Evolutionary conservation across 306 rosid genomes (phyloP), one percentile per base, ranked within the genome.

Genomic region (Carpinus fangiana): DNA sequence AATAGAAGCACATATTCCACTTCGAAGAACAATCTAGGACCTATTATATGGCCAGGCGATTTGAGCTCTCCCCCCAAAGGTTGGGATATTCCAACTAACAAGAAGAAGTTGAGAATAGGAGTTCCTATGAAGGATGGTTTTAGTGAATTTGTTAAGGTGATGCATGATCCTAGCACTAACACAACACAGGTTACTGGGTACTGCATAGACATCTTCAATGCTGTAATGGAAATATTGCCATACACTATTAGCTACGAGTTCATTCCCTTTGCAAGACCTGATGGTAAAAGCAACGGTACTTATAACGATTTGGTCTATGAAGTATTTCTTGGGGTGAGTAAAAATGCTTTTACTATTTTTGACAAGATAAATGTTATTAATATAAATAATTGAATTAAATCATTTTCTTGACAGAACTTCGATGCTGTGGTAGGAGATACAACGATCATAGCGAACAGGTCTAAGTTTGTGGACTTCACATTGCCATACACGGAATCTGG

Each of bases 401-500:
- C 11, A 48, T 48, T 9, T 48, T 14, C 17, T 76, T 77, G 70
- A 17, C 88, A 92, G 93, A 56, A 80, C 0, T 86, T 18, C 6
- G 97, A 92, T 60, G 97, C 82, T 0, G 68, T 47, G 9, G 86
- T 71, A 4, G 90, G 86, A 54, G 90, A 87, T 26, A 36, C 68
- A 1, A 79, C 92, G 0, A 89, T 89, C 51, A 52, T 69, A 54
- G 84, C 84, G 52, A 80, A 89, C 34, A 90, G 97, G 79, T 86
- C 93, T 2, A 38, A 20, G 2, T 85, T 64, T 38, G 90, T 89
- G 2, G 96, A 92, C 62, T 92, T 90, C 55, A 87, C 91, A 0
- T 75, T 86, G 71, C 96, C 95, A 0, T 92, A 73, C 79, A 90
- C 91, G 14, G 90, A 88, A 76, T 86, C 95, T 6, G 97, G 93